Evolutionary conservation across 305 asterid species (phyloP), one percentile per base, ranked within the genome.

Genomic region (Petunia hybrid): DNA sequence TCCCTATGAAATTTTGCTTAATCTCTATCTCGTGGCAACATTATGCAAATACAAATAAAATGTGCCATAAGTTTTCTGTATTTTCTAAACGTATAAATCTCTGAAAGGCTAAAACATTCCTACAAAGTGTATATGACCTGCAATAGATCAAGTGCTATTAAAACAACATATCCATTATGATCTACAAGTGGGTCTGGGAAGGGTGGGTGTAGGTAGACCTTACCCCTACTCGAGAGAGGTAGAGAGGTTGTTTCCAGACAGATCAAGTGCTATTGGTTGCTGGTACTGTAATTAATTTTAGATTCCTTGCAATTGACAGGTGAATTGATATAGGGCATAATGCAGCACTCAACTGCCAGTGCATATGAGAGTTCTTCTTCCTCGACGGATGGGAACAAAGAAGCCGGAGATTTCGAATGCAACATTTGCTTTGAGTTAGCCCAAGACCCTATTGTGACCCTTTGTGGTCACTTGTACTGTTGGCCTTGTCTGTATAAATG

Each of bases 401-500:
- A 82, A 76, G 89, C 85, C 57, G 89, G 84, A 48, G 82, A 86
- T 82, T 86, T 86, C 43, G 89, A 86, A 82, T 86, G 89, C 13
- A 86, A 86, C 59, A 86, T 84, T 16, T 86, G 87, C 60, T 80
- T 86, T 69, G 89, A 84, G 16, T 82, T 86, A 73, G 87, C 89
- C 14, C 89, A 86, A 77, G 89, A 86, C 45, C 89, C 89, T 3
- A 82, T 86, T 22, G 83, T 86, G 31, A 86, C 89, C 1, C 87
- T 86, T 42, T 86, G 89, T 70, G 87, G 87, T 31, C 89, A 86
- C 77, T 86, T 86, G 63, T 86, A 81, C 40, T 86, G 89, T 67
- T 86, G 89, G 89, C 89, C 89, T 31, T 86, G 89, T 73, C 80
- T 86, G 41, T 86, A 84, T 75, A 82, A 68, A 67, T 86, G 89